Evolutionary conservation across 2,329 filamentous ascomycete genomes (phyloP).

Genomic region (Metarhizium rileyi): DNA sequence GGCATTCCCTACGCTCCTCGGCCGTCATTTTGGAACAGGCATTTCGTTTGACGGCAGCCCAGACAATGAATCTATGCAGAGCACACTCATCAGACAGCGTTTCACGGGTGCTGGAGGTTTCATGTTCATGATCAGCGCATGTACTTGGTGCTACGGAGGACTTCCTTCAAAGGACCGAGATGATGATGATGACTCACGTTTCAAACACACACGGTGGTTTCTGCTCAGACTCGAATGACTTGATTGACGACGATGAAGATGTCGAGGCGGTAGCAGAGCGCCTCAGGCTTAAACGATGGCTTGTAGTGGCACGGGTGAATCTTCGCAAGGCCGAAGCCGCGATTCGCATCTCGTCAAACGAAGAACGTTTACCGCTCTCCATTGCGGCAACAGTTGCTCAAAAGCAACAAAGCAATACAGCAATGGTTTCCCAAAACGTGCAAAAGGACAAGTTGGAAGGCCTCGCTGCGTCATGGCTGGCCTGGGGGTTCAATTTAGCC

Average conservation of each 20-base stretch:
- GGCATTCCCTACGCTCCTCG: slow-evolving; percentile 40
- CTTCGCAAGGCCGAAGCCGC: slow-evolving; percentile 7
- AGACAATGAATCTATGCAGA: slow-evolving; percentile 45
- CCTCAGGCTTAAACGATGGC: slow-evolving; percentile 7
- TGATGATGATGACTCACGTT: background rate
- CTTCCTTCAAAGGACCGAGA: background rate
- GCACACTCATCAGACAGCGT: slow-evolving; percentile 39
- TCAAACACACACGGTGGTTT: slow-evolving; percentile 9
- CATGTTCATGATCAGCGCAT: slow-evolving; percentile 9
- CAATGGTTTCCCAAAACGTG: background rate
- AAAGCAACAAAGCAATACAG: background rate
- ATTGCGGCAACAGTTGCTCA: slow-evolving; percentile 4
- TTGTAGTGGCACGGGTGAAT: slow-evolving; percentile 7
- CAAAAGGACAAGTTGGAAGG: background rate
- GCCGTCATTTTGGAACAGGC: slow-evolving; percentile 35
- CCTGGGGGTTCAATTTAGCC: background rate
- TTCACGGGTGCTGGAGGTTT: slow-evolving; percentile 29
- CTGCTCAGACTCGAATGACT: slow-evolving; percentile 8
- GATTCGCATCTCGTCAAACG: slow-evolving; percentile 9
- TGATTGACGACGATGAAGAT: slow-evolving; percentile 5
- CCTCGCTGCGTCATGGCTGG: background rate
- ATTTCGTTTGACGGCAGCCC: slow-evolving; percentile 47
- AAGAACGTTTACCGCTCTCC: slow-evolving; percentile 6
- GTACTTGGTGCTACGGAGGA: background rate
- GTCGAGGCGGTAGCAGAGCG: slow-evolving; percentile 5